Percentiles rank a stretch among this genome's conserved stretches.
These are phyloP conservation scores for Tremella fuciformis DNA, from an alignment of 768 basidiomycete species.

Conservation along the genomic window DNA sequence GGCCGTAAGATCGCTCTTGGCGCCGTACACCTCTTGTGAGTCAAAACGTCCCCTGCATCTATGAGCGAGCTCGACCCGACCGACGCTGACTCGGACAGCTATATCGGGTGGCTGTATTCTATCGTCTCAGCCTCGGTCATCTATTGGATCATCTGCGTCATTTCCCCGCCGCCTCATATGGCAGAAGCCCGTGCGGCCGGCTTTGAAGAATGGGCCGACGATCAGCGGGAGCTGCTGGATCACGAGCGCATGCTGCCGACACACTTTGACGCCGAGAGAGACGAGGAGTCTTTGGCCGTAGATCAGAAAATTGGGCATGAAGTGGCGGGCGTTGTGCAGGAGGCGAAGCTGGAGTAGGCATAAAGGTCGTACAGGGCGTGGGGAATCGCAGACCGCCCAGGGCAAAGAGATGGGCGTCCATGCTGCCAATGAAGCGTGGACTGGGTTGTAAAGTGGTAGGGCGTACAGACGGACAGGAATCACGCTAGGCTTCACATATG, in stretches of 20 bases:
- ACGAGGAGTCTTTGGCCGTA: neutral
- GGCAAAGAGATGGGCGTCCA: no score
- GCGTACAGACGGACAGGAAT: no score
- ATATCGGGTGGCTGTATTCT: conserved; percentile 16
- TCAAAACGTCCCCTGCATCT: neutral
- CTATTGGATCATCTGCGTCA: conserved; percentile 5
- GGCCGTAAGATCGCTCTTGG: conserved; percentile 8
- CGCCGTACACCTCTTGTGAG: conserved; percentile 15
- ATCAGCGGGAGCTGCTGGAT: conserved; percentile 18
- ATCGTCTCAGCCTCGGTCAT: conserved; percentile 13
- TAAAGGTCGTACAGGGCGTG: no score
- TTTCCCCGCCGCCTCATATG: conserved; percentile 11
- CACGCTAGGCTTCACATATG: no score
- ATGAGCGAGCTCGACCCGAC: no score
- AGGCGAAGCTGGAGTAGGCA: neutral
- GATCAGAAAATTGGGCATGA: conserved; percentile 7
- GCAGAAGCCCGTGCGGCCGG: conserved; percentile 5
- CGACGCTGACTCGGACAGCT: neutral
- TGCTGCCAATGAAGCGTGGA: no score
- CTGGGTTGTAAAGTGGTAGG: no score
- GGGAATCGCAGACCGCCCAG: no score
- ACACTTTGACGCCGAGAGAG: neutral
- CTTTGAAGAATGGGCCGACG: conserved; percentile 22
- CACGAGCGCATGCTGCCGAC: neutral
- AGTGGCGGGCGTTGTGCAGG: neutral